Conservation (phyloP, 169 alveolate species). For the Ichthyophthirius multifiliis region DNA sequence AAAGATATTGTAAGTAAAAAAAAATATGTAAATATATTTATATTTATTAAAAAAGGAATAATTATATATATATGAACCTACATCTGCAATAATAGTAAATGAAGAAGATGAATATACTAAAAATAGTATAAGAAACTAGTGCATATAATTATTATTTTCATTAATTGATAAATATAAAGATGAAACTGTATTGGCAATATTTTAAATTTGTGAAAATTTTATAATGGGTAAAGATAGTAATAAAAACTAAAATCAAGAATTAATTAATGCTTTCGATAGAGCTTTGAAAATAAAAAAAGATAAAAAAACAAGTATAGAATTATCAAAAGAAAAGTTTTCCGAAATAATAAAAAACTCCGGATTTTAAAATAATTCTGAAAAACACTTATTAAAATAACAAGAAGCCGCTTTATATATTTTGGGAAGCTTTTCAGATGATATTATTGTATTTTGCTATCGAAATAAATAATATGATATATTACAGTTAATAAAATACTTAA, state of each 20-base stretch:
- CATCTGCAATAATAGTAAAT: conserved; percentile 5
- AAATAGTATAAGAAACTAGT: conserved; percentile 13
- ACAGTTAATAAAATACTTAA: conserved; percentile 7
- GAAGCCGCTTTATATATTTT: conserved; percentile 54
- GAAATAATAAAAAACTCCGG: conserved; percentile 23
- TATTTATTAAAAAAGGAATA: conserved; percentile 12
- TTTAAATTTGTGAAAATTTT: conserved; percentile 34
- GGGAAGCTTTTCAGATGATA: conserved; percentile 67
- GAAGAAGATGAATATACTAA: conserved; percentile 38
- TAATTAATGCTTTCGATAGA: too few relatives aligned
- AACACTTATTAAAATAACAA: conserved; percentile 47
- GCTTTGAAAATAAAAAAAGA: conserved; percentile 16
- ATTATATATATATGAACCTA: conserved; percentile 40
- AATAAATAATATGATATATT: conserved; percentile 16
- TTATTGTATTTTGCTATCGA: conserved; percentile 25
- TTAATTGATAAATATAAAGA: conserved; percentile 38
- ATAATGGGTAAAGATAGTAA: too few relatives aligned
- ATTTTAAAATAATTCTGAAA: background rate
- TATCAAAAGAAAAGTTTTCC: conserved; percentile 25
- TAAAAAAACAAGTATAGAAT: conserved; percentile 28
- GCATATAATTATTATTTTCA: conserved; percentile 25
- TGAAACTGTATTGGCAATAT: conserved; percentile 7
- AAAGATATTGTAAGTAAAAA: background rate
- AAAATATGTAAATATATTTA: background rate
- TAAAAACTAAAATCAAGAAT: too few relatives aligned